A percentile compares a stretch with the other conserved stretches of the same genome.
These are phyloP conservation scores for Chlorociboria aeruginascens DNA, from an alignment of 495 filamentous ascomycete species.

Conservation along the genomic window DNA sequence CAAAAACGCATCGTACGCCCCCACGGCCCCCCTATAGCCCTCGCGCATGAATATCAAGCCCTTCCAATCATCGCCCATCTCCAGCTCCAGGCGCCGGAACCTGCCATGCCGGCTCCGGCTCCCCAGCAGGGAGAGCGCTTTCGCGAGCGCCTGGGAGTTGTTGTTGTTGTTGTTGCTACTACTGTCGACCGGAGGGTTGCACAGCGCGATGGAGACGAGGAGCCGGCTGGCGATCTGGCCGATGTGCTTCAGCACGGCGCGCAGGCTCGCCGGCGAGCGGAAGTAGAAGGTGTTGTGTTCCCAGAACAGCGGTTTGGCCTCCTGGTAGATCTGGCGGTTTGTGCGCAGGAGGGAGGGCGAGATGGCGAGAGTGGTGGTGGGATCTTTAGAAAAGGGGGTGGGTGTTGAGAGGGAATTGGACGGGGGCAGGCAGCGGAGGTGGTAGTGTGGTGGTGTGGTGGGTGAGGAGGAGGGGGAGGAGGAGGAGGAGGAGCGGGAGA, in stretches of 20 bases:
- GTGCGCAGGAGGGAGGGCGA: slow-evolving; percentile 4
- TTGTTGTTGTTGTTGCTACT: too few species aligned
- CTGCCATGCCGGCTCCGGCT: slow-evolving; percentile 1
- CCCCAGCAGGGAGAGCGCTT: slow-evolving; percentile 1
- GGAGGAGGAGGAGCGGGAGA: too few species aligned
- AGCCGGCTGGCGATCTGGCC: slow-evolving; percentile 9
- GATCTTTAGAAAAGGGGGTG: background rate
- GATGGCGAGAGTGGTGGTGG: too few species aligned
- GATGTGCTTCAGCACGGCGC: slow-evolving; percentile 6
- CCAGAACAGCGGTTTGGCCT: slow-evolving; percentile 10
- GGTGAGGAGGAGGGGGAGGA: too few species aligned
- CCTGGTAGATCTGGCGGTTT: slow-evolving; percentile 2
- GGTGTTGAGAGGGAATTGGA: too few species aligned
- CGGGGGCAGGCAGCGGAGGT: too few species aligned
- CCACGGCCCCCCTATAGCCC: background rate
- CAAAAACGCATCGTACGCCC: slow-evolving; percentile 1
- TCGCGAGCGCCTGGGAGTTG: background rate
- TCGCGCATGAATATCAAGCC: background rate
- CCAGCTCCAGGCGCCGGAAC: background rate
- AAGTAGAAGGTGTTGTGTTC: slow-evolving; percentile 10
- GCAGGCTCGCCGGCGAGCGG: background rate
- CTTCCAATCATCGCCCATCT: background rate
- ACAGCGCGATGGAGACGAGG: background rate
- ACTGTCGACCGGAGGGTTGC: too few species aligned
- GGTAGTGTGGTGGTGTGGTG: too few species aligned